Evolutionary conservation across 257 asterid genomes (phyloP).

Genomic region (Primulina eburnea): DNA sequence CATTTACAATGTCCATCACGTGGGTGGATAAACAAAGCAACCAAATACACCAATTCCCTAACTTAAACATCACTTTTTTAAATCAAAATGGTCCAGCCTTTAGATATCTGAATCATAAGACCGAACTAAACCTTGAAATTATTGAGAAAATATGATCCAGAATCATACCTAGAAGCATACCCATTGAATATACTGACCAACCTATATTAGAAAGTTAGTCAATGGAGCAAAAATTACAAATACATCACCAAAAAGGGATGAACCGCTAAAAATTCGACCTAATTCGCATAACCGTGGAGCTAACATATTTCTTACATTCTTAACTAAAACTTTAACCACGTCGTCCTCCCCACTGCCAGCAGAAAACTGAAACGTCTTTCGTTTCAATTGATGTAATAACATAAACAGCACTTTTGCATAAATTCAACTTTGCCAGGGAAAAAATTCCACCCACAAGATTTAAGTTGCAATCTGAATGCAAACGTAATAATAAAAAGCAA

Average conservation of each 20-base stretch:
- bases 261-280: not conserved
- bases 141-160: not conserved
- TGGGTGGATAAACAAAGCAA: conserved; percentile 6
- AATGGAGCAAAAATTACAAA: not conserved
- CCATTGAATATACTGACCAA: not conserved
- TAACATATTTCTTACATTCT: not conserved
- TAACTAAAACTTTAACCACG: not conserved
- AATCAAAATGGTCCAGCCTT: conserved; percentile 11
- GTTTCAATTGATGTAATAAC: not conserved
- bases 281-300: conserved; percentile 15
- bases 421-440: not conserved
- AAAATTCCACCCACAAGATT: not conserved
- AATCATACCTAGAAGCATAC: not conserved
- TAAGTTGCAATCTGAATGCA: conserved; percentile 5
- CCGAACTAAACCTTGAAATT: not conserved
- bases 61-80: conserved; percentile 7
- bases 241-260: not conserved
- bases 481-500: not conserved
- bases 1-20: not conserved
- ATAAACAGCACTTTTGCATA: not conserved
- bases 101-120: conserved; percentile 8
- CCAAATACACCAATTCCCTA: not conserved
- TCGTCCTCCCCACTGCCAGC: not conserved
- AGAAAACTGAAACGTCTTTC: not conserved
- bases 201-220: not conserved